phyloP scores from a whole-genome alignment of 306 rosid genomes.

The Vicia faba region DNA sequence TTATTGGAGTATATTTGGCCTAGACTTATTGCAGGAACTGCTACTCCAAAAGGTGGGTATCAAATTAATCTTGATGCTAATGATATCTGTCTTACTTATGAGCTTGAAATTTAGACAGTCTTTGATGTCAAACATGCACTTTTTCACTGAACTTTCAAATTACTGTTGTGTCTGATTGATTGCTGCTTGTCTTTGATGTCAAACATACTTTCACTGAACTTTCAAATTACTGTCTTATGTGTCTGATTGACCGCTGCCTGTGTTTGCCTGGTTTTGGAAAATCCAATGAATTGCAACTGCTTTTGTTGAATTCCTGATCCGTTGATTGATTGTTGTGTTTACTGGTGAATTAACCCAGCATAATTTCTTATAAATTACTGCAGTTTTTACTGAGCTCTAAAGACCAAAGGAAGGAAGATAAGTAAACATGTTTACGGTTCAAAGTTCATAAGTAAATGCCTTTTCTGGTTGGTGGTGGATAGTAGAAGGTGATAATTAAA shows the following conservation, averaged over 20 bases:
- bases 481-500: constrained; percentile 63
- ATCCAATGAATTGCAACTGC: background rate
- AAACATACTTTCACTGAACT: background rate
- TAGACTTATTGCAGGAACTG: constrained; percentile 81
- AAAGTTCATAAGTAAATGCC: constrained; percentile 56
- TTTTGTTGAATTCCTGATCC: constrained; percentile 2
- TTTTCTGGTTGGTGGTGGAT: constrained; percentile 77
- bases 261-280: constrained; percentile 3
- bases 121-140: background rate
- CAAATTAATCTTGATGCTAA: constrained; percentile 7
- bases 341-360: constrained; percentile 1
- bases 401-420: constrained; percentile 51
- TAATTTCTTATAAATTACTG: constrained; percentile 14
- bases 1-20: constrained; percentile 75
- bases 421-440: constrained; percentile 52
- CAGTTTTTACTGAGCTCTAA: constrained; percentile 63
- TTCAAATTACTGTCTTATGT: constrained; percentile 5
- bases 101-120: constrained; percentile 20
- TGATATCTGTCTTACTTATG: background rate
- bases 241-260: constrained; percentile 13
- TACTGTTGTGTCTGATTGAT: background rate
- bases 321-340: constrained; percentile 17
- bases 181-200: constrained; percentile 13
- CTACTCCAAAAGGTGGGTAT: constrained; percentile 63
- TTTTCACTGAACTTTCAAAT: background rate